A percentile compares a stretch with the other conserved stretches of the same genome.
Conservation (phyloP, 495 filamentous ascomycete genomes). For the Aspergillus cristatus region DNA sequence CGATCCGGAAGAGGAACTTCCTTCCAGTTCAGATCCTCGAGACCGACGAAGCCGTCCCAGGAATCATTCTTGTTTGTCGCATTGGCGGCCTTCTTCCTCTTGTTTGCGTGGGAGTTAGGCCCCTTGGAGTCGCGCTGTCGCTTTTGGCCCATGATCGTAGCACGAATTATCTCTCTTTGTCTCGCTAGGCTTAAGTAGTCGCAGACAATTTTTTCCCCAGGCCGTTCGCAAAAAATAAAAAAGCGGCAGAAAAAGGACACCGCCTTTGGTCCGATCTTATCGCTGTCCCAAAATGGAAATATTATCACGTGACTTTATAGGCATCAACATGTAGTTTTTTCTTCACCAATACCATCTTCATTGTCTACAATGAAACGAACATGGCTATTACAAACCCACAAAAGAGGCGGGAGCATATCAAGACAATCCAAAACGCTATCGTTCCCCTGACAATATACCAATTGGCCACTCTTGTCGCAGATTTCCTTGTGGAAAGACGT, state of each 20-base stretch:
- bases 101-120: slow-evolving; percentile 27
- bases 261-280: slow-evolving; percentile 19
- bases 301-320: too few species aligned
- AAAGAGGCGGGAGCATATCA: too few species aligned
- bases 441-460: too few species aligned
- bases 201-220: too few species aligned
- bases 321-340: too few species aligned
- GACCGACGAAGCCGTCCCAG: slow-evolving; percentile 21
- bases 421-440: too few species aligned
- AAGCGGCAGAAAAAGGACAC: slow-evolving; percentile 29
- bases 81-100: slow-evolving; percentile 36
- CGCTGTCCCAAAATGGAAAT: slow-evolving; percentile 8
- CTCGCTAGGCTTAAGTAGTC: too few species aligned
- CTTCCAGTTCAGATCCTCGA: slow-evolving; percentile 75
- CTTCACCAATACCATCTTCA: too few species aligned
- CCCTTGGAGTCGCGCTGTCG: slow-evolving; percentile 38
- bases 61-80: slow-evolving; percentile 10
- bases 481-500: background rate
- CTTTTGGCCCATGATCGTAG: slow-evolving; percentile 32
- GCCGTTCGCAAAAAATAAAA: slow-evolving; percentile 22
- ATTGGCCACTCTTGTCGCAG: background rate
- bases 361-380: too few species aligned
- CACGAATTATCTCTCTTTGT: too few species aligned
- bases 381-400: too few species aligned
- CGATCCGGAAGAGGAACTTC: slow-evolving; percentile 75